Conservation (phyloP, 345 rosid genomes). For the Sapria himalayana region DNA sequence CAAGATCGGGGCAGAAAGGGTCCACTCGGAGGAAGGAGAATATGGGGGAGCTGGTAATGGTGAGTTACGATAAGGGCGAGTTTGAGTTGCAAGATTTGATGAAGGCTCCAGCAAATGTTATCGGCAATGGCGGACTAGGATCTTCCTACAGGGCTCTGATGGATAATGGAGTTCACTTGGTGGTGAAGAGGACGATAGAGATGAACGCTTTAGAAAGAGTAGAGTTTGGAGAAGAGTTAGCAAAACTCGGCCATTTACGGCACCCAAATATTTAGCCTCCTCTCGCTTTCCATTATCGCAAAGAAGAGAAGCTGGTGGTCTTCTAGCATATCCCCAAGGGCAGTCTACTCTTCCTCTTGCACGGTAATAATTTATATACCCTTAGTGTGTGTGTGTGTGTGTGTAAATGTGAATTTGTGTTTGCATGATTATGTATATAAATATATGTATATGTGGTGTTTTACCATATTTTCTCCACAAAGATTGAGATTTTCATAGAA, state of each 20-base stretch:
- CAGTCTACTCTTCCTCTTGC: constrained; percentile 55
- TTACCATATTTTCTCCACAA: constrained; percentile 36
- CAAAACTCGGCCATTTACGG: constrained; percentile 32
- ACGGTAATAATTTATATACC: too few species aligned
- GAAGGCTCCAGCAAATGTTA: constrained; percentile 81
- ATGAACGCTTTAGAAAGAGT: constrained; percentile 42
- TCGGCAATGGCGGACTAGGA: constrained; percentile 74
- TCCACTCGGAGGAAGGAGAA: constrained; percentile 7
- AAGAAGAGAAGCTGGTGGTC: constrained; percentile 71
- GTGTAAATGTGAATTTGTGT: too few species aligned
- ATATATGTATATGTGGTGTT: too few species aligned
- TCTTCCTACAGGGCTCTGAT: constrained; percentile 77
- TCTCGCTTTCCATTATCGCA: constrained; percentile 58
- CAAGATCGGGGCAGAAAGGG: constrained; percentile 3
- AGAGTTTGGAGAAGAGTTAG: constrained; percentile 47
- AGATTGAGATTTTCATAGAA: constrained; percentile 23
- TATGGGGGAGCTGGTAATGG: constrained; percentile 28
- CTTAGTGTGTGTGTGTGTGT: too few species aligned
- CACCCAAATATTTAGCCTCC: constrained; percentile 60
- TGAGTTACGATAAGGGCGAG: constrained; percentile 38
- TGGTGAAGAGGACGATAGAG: constrained; percentile 70
- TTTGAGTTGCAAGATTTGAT: constrained; percentile 65
- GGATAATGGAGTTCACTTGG: constrained; percentile 50
- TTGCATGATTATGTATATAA: too few species aligned
- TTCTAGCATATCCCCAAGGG: constrained; percentile 66